Base-by-base conservation (phyloP, 2,329 filamentous ascomycete species). In the Ceratocystis smalleyi region DNA sequence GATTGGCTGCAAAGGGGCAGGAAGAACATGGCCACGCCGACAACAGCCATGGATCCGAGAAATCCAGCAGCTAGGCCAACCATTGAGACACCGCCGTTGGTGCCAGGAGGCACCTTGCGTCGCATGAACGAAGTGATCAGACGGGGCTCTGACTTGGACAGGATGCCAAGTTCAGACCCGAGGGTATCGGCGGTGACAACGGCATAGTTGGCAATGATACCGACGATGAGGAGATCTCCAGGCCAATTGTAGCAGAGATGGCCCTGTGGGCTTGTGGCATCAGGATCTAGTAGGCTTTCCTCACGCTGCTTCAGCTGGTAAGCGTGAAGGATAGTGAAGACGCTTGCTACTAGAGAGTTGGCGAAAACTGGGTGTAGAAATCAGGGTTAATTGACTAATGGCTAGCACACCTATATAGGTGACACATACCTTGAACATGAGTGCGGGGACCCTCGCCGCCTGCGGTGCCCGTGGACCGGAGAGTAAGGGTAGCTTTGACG, bases 161-260 rank as follows among this genome's bases (percentile, higher is more conserved):
- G 79, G 65, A 99, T 99, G 15, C 94, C 94, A 22, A 99, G 84
- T 76, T 99, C 94, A 10, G 91, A 96, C 65, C 88, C 91, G 73
- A 96, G 94, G 0, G 94, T 99, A 73, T 99, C 94, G 61, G 92
- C 89, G 22, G 90, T 85, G 8, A 95, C 91, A 60, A 89, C 89
- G 30, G 91, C 92, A 71, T 99, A 99, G 76, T 96, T 92, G 51
- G 84, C 83, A 68, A 88, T 82, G 68, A 87, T 85, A 12, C 85
- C 85, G 22, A 87, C 71, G 10, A 86, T 76, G 3, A 86, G 76
- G 4, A 87, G 72, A 70, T 86, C 84, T 43, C 84, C 84, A 60
- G 77, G 77, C 81, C 81, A 85, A 0, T 78, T 74, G 71, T 77
- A 86, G 74, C 83, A 86, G 63, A 79, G 72, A 15, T 76, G 77